Evolutionary conservation across 2,329 filamentous ascomycete species (phyloP).

Genomic region (Sporothrix schenckii): DNA sequence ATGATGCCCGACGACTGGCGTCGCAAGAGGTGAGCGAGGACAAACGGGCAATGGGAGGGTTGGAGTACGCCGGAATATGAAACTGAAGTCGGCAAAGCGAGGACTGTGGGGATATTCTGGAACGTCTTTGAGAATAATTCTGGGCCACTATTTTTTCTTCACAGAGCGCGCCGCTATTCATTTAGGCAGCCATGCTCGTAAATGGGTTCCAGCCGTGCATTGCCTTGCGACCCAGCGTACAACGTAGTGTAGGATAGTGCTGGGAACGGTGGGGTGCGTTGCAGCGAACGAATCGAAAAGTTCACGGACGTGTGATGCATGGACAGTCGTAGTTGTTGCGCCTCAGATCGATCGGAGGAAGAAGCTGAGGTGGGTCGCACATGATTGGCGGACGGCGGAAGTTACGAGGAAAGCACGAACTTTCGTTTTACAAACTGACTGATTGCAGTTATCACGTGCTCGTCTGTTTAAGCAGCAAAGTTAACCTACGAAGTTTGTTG

Average conservation of each 20-base stretch:
- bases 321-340: slow-evolving; percentile 5
- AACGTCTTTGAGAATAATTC: neutral
- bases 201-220: neutral
- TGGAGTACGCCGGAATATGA: neutral
- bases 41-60: neutral
- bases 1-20: neutral
- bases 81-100: neutral
- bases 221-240: neutral
- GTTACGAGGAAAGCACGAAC: neutral
- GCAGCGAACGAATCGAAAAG: neutral
- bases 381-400: slow-evolving; percentile 3
- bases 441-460: slow-evolving; percentile 5
- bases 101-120: neutral
- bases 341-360: slow-evolving; percentile 20
- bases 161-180: slow-evolving; percentile 18
- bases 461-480: neutral
- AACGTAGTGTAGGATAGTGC: neutral
- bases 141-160: neutral
- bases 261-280: neutral
- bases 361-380: neutral
- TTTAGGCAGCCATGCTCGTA: slow-evolving; percentile 27
- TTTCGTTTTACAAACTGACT: neutral
- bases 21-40: neutral
- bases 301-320: slow-evolving; percentile 27
- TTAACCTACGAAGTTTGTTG: neutral